Evolutionary conservation across 495 filamentous ascomycete genomes (phyloP).

Genomic region (Xylaria longipes): DNA sequence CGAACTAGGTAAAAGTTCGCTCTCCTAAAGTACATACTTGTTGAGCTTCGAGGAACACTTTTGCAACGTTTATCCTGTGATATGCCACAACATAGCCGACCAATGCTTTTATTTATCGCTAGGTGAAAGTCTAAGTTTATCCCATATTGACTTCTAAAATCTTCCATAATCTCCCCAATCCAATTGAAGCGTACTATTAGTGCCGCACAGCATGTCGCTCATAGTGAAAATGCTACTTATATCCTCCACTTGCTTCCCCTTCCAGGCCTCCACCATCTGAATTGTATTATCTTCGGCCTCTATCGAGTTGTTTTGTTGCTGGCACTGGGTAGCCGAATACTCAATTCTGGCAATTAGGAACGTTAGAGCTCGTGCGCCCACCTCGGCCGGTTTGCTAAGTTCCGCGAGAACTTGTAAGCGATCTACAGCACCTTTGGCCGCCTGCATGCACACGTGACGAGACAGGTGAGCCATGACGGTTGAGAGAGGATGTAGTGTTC

Average conservation of each 20-base stretch:
- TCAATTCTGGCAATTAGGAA: background rate
- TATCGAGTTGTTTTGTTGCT: background rate
- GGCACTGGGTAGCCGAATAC: background rate
- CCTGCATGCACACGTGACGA: background rate
- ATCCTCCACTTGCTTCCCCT: background rate
- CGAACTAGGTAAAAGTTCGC: no score
- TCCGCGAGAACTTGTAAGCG: conserved; percentile 13
- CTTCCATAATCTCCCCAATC: background rate
- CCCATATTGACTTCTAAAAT: background rate
- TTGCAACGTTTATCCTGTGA: background rate
- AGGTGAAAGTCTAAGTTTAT: background rate
- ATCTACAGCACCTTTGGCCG: background rate
- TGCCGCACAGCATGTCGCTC: background rate
- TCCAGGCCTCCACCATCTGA: background rate
- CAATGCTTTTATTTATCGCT: background rate
- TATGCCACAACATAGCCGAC: background rate
- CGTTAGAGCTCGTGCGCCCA: background rate
- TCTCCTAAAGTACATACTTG: background rate
- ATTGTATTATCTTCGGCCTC: background rate
- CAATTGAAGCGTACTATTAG: background rate
- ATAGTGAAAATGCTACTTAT: background rate
- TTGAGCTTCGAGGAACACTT: background rate
- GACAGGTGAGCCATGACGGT: background rate
- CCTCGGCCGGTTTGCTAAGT: conserved; percentile 15
- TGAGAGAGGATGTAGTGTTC: background rate